Evolutionary conservation across 352 stramenopile species (phyloP), one percentile per base, ranked within the genome.

Genomic region (Pythium folliculosum): DNA sequence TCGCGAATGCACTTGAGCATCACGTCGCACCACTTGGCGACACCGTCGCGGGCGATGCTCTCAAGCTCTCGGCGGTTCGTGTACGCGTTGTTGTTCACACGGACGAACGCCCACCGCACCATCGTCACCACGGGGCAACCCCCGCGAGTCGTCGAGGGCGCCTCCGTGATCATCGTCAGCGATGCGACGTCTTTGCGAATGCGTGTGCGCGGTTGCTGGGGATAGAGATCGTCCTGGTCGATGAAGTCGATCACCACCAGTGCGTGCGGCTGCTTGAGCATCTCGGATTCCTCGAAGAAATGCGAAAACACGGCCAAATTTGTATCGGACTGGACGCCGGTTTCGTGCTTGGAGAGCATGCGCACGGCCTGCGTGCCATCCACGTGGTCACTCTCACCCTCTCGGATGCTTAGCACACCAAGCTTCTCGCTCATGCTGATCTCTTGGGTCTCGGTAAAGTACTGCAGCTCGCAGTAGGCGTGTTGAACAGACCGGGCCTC

Each of bases 141-240:
- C 2, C 7, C 21, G 1, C 16, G 21, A 27, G 13, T 5, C 2
- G 47, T 30, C 2, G 13, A 16, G 9, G 61, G 61, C 10, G 44
- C 32, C 32, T 56, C n/a, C 12, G 30, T 52, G 23, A 67, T 30
- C 37, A 67, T 35, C 3, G 48, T 54, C 16, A 57, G 37, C 13
- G 53, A 25, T 12, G 67, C 72, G 21, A 81, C 60, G 25, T 84
- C 77, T 32, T 80, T 69, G 5, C 68, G 69, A 21, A 84, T 61
- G 5, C 72, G 73, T 14, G 71, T 40, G 23, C 67, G 37, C 0
- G 72, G 52, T 21, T 65, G 43, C 50, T 73, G 79, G 47, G 71
- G 69, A 19, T 78, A 71, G 54, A 78, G 44, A 0, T 84, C 72
- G 38, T 84, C 74, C 35, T 70, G 70, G 19, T 78, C 77, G 14